Percentiles rank a stretch among this genome's conserved stretches.
phyloP scores from a whole-genome alignment of 208 protist species.

The Spironucleus salmonicida region DNA sequence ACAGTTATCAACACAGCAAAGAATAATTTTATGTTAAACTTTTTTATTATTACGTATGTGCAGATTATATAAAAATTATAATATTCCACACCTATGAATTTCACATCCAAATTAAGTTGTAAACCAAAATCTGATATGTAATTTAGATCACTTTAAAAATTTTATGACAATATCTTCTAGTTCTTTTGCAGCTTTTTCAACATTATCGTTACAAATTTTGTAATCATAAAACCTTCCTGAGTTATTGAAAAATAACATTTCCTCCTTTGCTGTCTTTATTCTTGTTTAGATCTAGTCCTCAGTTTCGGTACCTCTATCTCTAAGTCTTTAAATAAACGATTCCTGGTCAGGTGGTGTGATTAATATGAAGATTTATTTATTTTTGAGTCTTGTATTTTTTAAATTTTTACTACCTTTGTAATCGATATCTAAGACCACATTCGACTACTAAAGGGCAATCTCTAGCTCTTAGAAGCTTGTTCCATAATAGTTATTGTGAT shows the following conservation, averaged over 20 bases:
- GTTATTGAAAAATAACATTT: constrained; percentile 16
- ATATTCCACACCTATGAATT: no score
- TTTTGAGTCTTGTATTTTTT: not conserved
- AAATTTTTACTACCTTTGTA: constrained; percentile 4
- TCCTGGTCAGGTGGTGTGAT: constrained; percentile 11
- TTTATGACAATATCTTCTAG: not conserved
- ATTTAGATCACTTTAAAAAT: no score
- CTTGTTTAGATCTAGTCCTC: constrained; percentile 26
- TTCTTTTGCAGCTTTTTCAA: not conserved
- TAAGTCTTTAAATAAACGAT: constrained; percentile 18
- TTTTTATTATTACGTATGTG: no score
- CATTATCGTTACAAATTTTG: constrained; percentile 24
- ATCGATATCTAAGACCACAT: constrained; percentile 34
- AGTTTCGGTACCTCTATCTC: constrained; percentile 27
- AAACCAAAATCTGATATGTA: no score
- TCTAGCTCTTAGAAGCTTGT: constrained; percentile 25
- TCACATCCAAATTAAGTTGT: no score
- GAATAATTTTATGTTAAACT: no score
- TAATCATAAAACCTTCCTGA: constrained; percentile 28
- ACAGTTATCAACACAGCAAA: no score
- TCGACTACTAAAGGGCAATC: not conserved
- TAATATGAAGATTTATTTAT: constrained; percentile 28
- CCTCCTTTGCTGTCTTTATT: constrained; percentile 3
- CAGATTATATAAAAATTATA: no score
- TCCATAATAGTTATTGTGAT: constrained; percentile 36